These are phyloP conservation scores for Athelia psychrophila DNA, from an alignment of 1,284 basidiomycete genomes.

Conservation along the genomic window DNA sequence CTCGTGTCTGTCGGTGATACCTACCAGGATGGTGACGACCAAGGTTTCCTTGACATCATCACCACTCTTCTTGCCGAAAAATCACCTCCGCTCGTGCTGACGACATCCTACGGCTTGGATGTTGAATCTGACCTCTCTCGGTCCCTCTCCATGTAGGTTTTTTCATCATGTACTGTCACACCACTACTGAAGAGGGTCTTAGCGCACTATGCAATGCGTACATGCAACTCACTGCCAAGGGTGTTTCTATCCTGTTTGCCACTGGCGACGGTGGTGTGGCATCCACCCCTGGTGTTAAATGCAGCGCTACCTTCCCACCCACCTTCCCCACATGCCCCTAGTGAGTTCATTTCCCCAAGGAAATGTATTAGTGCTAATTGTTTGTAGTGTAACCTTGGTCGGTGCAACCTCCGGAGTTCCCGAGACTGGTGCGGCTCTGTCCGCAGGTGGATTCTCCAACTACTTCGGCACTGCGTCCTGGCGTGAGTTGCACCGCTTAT, in stretches of 20 bases:
- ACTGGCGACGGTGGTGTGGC: slow-evolving; percentile 47
- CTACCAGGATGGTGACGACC: slow-evolving; percentile 11
- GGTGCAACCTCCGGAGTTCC: slow-evolving; percentile 30
- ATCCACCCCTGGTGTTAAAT: slow-evolving; percentile 30
- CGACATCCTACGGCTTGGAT: slow-evolving; percentile 29
- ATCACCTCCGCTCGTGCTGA: slow-evolving; percentile 31
- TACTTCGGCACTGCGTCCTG: neutral
- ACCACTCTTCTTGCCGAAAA: slow-evolving; percentile 13
- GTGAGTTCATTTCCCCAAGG: neutral
- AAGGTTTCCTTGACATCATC: slow-evolving; percentile 37
- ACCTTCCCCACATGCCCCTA: slow-evolving; percentile 45
- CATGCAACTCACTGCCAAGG: slow-evolving; percentile 41
- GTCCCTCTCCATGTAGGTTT: slow-evolving; percentile 30
- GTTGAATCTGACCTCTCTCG: slow-evolving; percentile 27
- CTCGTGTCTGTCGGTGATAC: slow-evolving; percentile 22
- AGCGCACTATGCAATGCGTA: slow-evolving; percentile 39
- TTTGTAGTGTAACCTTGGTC: slow-evolving; percentile 29
- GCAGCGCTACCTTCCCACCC: slow-evolving; percentile 41
- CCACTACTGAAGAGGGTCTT: too few species aligned
- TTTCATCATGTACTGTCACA: too few species aligned
- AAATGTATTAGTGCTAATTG: neutral
- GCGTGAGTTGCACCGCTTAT: neutral
- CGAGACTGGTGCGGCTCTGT: slow-evolving; percentile 34
- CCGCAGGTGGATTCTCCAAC: slow-evolving; percentile 29
- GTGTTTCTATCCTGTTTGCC: slow-evolving; percentile 42